A percentile compares a stretch with the other conserved stretches of the same genome.
Evolutionary conservation across 352 stramenopile genomes (phyloP).

Genomic region (Phytophthora ohioensis): DNA sequence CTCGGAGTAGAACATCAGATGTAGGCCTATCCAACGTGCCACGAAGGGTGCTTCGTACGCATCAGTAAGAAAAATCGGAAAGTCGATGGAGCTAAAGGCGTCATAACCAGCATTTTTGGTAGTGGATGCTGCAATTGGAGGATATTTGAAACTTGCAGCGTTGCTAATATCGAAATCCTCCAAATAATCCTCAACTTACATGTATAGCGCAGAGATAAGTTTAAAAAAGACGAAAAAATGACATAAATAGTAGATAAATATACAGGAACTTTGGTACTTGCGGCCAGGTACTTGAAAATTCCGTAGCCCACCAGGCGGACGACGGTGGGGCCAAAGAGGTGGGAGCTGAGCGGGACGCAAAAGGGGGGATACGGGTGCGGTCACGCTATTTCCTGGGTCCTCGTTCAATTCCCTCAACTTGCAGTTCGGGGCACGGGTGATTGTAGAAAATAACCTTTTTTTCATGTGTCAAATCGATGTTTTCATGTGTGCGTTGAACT

Average conservation of each 20-base stretch:
- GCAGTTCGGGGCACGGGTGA: slow-evolving; percentile 81
- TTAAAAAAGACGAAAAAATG: no score
- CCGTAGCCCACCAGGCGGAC: slow-evolving; percentile 70
- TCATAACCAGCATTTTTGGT: no score
- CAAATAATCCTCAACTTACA: no score
- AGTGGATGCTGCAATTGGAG: no score
- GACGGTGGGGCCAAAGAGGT: slow-evolving; percentile 59
- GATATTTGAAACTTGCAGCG: no score
- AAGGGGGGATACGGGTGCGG: slow-evolving; percentile 80
- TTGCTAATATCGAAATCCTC: no score
- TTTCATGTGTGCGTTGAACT: no score
- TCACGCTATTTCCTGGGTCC: slow-evolving; percentile 80
- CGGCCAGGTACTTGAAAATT: slow-evolving; percentile 66
- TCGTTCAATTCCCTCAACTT: slow-evolving; percentile 77
- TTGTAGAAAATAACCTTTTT: slow-evolving; percentile 26
- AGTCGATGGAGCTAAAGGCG: no score
- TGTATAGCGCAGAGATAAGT: slow-evolving; percentile 60
- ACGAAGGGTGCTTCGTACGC: slow-evolving; percentile 87
- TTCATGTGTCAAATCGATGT: no score
- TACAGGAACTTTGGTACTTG: slow-evolving; percentile 37
- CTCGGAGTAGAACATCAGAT: slow-evolving; percentile 88
- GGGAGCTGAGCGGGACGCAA: slow-evolving; percentile 72
- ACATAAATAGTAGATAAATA: no score
- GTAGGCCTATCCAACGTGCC: slow-evolving; percentile 86
- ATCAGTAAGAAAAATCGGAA: slow-evolving; percentile 57